Percentiles rank a stretch among this genome's conserved stretches.
phyloP scores from a whole-genome alignment of 352 stramenopile species.

The Globisporangium abappressorium region DNA sequence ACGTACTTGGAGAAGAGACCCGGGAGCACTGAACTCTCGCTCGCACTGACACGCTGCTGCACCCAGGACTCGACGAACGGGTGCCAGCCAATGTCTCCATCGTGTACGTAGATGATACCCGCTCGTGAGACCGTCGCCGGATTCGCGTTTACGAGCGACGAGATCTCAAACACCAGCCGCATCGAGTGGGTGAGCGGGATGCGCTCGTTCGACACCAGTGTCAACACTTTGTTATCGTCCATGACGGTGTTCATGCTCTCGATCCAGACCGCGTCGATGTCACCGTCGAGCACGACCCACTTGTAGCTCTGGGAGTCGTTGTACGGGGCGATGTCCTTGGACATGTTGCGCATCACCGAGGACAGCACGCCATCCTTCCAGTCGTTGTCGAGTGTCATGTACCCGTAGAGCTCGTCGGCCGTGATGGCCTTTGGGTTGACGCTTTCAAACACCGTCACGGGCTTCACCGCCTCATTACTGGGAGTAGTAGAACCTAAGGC shows the following conservation, averaged over 20 bases:
- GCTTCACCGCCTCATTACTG: constrained; percentile 65
- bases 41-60: constrained; percentile 66
- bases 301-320: constrained; percentile 86
- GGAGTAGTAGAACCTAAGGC: not conserved
- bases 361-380: constrained; percentile 97
- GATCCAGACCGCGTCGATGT: constrained; percentile 95
- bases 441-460: constrained; percentile 91
- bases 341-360: constrained; percentile 97
- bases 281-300: constrained; percentile 92
- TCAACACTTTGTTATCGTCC: constrained; percentile 94
- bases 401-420: constrained; percentile 92
- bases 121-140: constrained; percentile 95
- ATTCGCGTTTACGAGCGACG: constrained; percentile 94
- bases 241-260: constrained; percentile 93
- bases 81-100: constrained; percentile 90
- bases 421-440: constrained; percentile 95
- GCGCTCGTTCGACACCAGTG: constrained; percentile 96
- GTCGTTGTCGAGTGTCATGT: constrained; percentile 97
- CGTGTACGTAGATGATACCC: constrained; percentile 97
- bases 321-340: constrained; percentile 88
- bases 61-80: constrained; percentile 95
- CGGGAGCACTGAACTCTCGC: constrained; percentile 82
- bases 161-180: constrained; percentile 97
- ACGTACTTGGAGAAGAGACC: constrained; percentile 94
- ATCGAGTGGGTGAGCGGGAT: constrained; percentile 95